Base-by-base conservation (phyloP, 2,329 filamentous ascomycete genomes). In the Alternaria incomplexa region DNA sequence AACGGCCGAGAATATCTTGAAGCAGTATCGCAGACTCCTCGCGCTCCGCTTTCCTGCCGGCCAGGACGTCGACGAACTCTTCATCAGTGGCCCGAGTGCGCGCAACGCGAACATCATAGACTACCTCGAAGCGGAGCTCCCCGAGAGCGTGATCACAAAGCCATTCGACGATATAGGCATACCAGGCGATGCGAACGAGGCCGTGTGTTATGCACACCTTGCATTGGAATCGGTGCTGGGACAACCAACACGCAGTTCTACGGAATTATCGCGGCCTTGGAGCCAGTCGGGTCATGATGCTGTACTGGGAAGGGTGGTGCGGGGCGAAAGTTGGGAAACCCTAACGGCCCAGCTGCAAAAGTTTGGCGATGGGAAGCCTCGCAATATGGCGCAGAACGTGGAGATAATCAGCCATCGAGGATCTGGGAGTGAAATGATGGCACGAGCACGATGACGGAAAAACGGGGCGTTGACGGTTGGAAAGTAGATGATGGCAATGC, bases 21-120 rank as follows among this genome's bases (percentile, higher is more conserved):
- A 80, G n/a, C 80, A 83, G 52, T 84, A 83, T 65, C 75, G 76
- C 9, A 82, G 84, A 30, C 87, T 87, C 62, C 82, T 83, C 50
- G 83, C 84, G 4, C 36, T 54, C 6, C 57, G 50, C 30, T 70
- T 70, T 25, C 64, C 67, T 4, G 22, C 32, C 1, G 76, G 76
- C 28, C 79, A 79, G 66, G 73, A 82, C 13, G 81, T 88, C 57
- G 82, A 80, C 5, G 87, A 89, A 76, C 82, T 89, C 40, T 89
- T 86, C 79, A 86, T 89, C 83, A 88, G 86, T 72, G 87, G 87
- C 11, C 86, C 85, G 6, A 86, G 86, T 17, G 86, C 86, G 0
- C 82, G 83, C 63, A 88, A 89, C 68, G 84, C 85, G 2, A 88
- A 88, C 66, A 89, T 89, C 66, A 81, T 81, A 4, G 72, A 81